Evolutionary conservation across 148 eudicot genomes (phyloP), one percentile per base, ranked within the genome.

Genomic region (Nepenthes gracilis): DNA sequence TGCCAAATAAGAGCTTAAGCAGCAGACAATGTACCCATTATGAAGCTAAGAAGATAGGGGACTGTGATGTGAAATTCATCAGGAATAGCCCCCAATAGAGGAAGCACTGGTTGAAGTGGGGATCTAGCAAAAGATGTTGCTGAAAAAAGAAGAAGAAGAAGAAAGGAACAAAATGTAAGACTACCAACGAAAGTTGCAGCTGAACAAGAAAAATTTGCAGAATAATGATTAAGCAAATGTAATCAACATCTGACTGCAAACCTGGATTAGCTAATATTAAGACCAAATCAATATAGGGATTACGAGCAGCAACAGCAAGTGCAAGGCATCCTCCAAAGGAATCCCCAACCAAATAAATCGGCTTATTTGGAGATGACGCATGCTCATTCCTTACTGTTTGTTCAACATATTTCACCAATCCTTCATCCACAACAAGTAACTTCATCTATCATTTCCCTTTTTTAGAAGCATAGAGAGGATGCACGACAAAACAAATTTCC

Each of bases 261-360:
- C 99, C 95, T 77, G 99, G 97, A 83, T 93, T 93, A 51, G 95
- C 81, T 70, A 93, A 79, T 78, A 93, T 67, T 54, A 86, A 43
- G 43, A 86, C 92, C 67, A 93, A 83, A 79, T 93, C 97, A 32
- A 86, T 73, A 2, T 72, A 64, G 10, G 99, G 92, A 83, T 90
- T 84, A 51, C 78, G 85, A 68, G 99, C 85, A 55, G 99, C 95
- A 65, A 93, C 80, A 51, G 99, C 81, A 58, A 93, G 92, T 63
- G 99, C 97, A 58, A 93, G 77, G 74, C 90, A 77, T 57, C 97
- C 97, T 62, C 99, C 99, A 57, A 93, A 74, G 14, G 99, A 93
- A 80, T 89, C 99, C 54, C 99, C 97, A 32, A 93, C 84, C 62
- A 93, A 63, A 80, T 93, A 93, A 45, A 93, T 86, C 56, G 99